Conservation (phyloP, 2,329 filamentous ascomycete species). For the Arthrinium phaeospermum region DNA sequence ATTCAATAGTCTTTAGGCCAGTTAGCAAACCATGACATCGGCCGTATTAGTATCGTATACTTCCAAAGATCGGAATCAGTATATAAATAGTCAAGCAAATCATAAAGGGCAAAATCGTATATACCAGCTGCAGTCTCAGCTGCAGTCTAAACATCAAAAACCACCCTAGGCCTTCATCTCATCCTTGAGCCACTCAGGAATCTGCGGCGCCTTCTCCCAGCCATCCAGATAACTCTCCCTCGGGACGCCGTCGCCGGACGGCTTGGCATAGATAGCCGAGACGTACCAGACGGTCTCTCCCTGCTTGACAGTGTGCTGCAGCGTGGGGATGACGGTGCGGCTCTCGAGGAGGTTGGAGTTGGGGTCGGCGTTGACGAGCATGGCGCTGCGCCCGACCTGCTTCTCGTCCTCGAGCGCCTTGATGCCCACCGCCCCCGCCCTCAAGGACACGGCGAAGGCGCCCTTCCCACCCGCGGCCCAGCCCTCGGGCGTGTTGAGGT, state of each 20-base stretch:
- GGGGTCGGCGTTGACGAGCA: conserved; percentile 75
- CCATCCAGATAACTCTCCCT: conserved; percentile 60
- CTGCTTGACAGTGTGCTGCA: conserved; percentile 65
- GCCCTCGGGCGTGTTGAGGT: conserved; percentile 58
- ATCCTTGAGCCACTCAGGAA: conserved; percentile 65
- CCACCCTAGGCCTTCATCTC: conserved; percentile 45
- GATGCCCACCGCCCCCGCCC: conserved; percentile 61
- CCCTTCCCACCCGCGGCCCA: conserved; percentile 56
- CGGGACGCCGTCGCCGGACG: conserved; percentile 58
- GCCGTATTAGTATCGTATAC: too few species aligned
- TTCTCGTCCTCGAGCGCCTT: conserved; percentile 55
- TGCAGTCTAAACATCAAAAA: too few species aligned
- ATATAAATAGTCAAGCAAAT: too few species aligned
- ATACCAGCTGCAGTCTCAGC: too few species aligned
- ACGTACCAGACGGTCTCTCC: conserved; percentile 70
- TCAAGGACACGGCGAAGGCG: conserved; percentile 58
- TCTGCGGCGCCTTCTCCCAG: conserved; percentile 63
- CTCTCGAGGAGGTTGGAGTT: conserved; percentile 80
- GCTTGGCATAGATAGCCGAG: conserved; percentile 74
- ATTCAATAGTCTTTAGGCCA: too few species aligned
- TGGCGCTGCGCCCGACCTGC: conserved; percentile 57
- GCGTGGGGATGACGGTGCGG: conserved; percentile 72
- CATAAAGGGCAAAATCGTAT: too few species aligned
- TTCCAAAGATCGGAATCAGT: too few species aligned
- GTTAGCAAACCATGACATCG: too few species aligned